Base-by-base conservation (phyloP, 2,329 filamentous ascomycete genomes). In the Polytolypa hystricis region DNA sequence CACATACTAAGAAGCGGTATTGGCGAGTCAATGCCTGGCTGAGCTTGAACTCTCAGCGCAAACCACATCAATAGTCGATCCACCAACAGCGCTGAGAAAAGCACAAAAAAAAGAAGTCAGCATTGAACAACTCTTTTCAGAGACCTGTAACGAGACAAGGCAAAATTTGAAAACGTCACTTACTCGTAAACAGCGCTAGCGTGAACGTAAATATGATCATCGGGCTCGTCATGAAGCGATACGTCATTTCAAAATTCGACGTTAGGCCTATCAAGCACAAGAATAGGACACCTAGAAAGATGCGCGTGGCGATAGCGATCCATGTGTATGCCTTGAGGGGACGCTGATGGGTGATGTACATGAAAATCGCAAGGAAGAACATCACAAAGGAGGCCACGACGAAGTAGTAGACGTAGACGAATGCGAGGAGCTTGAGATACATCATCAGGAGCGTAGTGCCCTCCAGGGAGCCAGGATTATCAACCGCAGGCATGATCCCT, bases 391-490 rank as follows among this genome's bases (percentile, higher is more conserved):
- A 49, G 7, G 60, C 57, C 9, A 56, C 56, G 12, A 51, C 33
- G 32, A 63, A 62, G 42, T 57, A 62, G 39, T 61, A 63, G 12
- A 60, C 42, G 40, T 59, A 62, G 8, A 62, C 60, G 43, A 63
- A 61, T 1, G 45, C 52, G 8, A 62, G 43, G 3, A 61, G 43
- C 25, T 54, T 50, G 42, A 62, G 49, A 39, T 62, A 62, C 50
- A 55, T 51, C 29, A 49, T 49, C 14, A 62, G 46, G 9, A 61
- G 39, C 37, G 55, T 48, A 15, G 49, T 47, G 17, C 47, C 55
- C 32, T 49, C 47, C 31, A 56, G 43, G 5, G 47, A 47, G 16
- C 42, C 47, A 4, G 50, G 49, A 29, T 55, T 47, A 11, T 45
- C 47, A 14, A 49, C 52, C 8, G 55, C 46, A 8, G 54, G 57